Percentiles rank a stretch among this genome's conserved stretches.
These are phyloP conservation scores for Backusella parvicylindrica DNA, from an alignment of 192 early-diverging fungal genomes.

Conservation along the genomic window DNA sequence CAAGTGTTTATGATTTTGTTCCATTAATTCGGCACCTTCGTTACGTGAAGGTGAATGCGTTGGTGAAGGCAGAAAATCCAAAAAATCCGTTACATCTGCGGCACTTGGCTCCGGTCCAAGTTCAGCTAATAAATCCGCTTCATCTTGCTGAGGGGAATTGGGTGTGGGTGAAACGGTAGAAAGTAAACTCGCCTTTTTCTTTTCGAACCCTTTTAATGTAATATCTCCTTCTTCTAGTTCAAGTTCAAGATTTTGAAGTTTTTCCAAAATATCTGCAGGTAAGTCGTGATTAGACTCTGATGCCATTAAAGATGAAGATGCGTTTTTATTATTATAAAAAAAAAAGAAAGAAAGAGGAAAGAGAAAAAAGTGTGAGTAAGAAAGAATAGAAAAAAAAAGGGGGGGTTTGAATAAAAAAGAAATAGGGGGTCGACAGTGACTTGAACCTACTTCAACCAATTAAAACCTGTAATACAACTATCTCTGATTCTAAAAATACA, in stretches of 20 bases:
- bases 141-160: slow-evolving; percentile 1
- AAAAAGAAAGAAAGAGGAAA: background rate
- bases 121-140: slow-evolving; percentile 10
- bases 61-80: slow-evolving; percentile 34
- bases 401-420: background rate
- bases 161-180: background rate
- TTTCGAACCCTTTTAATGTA: slow-evolving; percentile 72
- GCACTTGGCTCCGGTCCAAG: slow-evolving; percentile 36
- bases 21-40: slow-evolving; percentile 19
- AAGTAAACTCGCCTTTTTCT: slow-evolving; percentile 39
- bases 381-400: background rate
- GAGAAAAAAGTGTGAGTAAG: background rate
- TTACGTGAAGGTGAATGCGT: slow-evolving; percentile 27
- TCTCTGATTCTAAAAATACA: no score
- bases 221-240: slow-evolving; percentile 65
- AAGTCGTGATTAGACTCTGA: slow-evolving; percentile 14
- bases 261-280: slow-evolving; percentile 25
- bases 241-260: slow-evolving; percentile 32
- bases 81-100: slow-evolving; percentile 36
- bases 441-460: background rate
- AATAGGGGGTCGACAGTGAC: background rate
- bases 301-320: slow-evolving; percentile 13
- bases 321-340: background rate
- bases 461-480: background rate
- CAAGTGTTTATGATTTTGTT: slow-evolving; percentile 4